A percentile compares a stretch with the other conserved stretches of the same genome.
These are phyloP conservation scores for Juglanconis sp. DNA, from an alignment of 2,329 filamentous ascomycete genomes.

Conservation along the genomic window DNA sequence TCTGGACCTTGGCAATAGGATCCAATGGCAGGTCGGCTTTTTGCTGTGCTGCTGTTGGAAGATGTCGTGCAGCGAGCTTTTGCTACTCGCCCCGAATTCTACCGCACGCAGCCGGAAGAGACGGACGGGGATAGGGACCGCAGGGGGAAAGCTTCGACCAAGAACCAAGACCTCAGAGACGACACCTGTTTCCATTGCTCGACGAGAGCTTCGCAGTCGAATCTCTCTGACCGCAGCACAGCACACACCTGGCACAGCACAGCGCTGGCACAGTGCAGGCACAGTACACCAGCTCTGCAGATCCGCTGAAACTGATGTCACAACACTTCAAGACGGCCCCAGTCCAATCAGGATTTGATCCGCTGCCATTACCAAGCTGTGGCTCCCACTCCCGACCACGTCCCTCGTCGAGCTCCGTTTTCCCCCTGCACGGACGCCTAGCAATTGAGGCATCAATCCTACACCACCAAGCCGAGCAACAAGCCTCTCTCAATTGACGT, in stretches of 20 bases:
- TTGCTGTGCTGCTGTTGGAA: background rate
- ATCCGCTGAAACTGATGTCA: background rate
- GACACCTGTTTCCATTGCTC: too few species aligned
- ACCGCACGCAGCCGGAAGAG: background rate
- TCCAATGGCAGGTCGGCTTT: background rate
- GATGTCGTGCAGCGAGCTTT: background rate
- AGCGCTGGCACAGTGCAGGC: background rate
- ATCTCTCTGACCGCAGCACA: too few species aligned
- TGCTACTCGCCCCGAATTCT: background rate
- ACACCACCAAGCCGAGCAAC: background rate
- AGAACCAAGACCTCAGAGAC: too few species aligned
- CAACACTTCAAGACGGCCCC: background rate
- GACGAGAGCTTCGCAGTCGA: too few species aligned
- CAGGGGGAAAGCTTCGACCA: too few species aligned
- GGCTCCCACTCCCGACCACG: background rate
- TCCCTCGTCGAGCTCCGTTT: background rate
- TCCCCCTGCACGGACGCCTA: conserved; percentile 8
- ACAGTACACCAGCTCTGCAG: background rate
- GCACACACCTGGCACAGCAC: too few species aligned
- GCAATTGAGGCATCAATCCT: conserved; percentile 16
- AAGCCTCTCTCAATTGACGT: background rate
- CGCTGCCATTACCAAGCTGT: conserved; percentile 11
- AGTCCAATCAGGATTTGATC: conserved; percentile 15
- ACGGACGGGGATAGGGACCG: too few species aligned
- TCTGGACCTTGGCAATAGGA: background rate